Percentiles rank a stretch among this genome's conserved stretches.
These are phyloP conservation scores for Luffa acutangula DNA, from an alignment of 306 rosid genomes.

Conservation along the genomic window DNA sequence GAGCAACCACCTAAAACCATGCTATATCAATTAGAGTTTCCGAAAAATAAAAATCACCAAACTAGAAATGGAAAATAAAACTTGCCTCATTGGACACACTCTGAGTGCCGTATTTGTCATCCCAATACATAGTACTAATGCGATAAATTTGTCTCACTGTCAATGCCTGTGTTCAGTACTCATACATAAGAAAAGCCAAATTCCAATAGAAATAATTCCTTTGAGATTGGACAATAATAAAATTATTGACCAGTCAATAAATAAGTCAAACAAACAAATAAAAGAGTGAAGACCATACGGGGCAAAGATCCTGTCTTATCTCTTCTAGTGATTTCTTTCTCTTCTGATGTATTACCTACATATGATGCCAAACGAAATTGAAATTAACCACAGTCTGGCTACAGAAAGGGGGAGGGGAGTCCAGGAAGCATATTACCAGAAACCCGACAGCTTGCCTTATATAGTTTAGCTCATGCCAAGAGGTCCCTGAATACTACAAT, in stretches of 20 bases:
- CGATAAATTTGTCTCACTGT: slow-evolving; percentile 97
- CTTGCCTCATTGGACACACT: slow-evolving; percentile 98
- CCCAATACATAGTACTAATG: slow-evolving; percentile 99
- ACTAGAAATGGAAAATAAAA: slow-evolving; percentile 18
- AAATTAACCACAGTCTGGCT: not conserved
- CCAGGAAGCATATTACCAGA: slow-evolving; percentile 47
- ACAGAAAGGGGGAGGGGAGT: not conserved
- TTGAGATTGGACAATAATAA: no score
- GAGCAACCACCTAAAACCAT: slow-evolving; percentile 61
- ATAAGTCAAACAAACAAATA: not conserved
- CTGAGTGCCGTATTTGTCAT: slow-evolving; percentile 97
- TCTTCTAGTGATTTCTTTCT: slow-evolving; percentile 84
- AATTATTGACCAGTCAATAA: not conserved
- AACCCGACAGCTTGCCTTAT: slow-evolving; percentile 96
- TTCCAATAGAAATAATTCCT: not conserved
- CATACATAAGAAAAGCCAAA: slow-evolving; percentile 4
- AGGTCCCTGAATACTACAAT: slow-evolving; percentile 89
- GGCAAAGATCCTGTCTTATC: slow-evolving; percentile 89
- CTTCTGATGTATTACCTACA: slow-evolving; percentile 94
- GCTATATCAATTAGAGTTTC: not conserved
- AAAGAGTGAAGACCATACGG: slow-evolving; percentile 41
- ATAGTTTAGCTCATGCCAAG: slow-evolving; percentile 95
- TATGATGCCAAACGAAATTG: slow-evolving; percentile 5
- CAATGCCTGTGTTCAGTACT: slow-evolving; percentile 55
- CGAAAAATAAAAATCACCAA: not conserved